Percentiles rank a stretch among this genome's conserved stretches.
Evolutionary conservation across 257 asterid species (phyloP).

Genomic region (Ophiorrhiza pumila): DNA sequence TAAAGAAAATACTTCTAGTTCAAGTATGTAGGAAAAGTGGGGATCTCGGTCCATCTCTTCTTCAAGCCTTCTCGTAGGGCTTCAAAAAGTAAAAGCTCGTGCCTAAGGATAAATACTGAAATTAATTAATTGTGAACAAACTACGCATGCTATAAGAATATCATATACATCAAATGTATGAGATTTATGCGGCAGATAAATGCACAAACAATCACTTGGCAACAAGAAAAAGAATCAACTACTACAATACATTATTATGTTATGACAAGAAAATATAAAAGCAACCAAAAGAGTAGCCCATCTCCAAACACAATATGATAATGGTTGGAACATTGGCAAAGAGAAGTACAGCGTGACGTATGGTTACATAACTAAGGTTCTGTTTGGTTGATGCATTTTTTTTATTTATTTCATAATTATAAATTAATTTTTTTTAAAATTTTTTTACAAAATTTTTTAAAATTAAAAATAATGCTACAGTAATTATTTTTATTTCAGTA

Average conservation of each 20-base stretch:
- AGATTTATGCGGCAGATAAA: not conserved
- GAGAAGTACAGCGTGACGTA: not conserved
- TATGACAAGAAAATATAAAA: too few species aligned
- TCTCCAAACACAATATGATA: not conserved
- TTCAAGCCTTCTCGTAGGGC: constrained; percentile 82
- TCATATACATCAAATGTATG: not conserved
- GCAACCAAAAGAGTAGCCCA: not conserved
- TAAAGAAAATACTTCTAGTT: too few species aligned
- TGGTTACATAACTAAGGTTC: not conserved
- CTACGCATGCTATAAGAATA: not conserved
- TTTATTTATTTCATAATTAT: too few species aligned
- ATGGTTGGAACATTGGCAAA: not conserved
- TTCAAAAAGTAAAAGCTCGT: constrained; percentile 79
- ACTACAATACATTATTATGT: too few species aligned
- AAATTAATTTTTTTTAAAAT: too few species aligned
- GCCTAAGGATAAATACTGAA: constrained; percentile 39
- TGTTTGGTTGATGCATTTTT: too few species aligned
- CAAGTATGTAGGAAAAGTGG: too few species aligned
- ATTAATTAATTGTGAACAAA: not conserved
- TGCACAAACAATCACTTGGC: not conserved
- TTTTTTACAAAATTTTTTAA: too few species aligned
- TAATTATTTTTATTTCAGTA: too few species aligned
- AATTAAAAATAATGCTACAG: too few species aligned
- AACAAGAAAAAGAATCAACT: too few species aligned
- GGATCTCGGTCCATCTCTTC: constrained; percentile 90